A percentile compares a stretch with the other conserved stretches of the same genome.
Evolutionary conservation across 1,139 yeast genomes (phyloP).

Genomic region (Saccharomyces hybrid): DNA sequence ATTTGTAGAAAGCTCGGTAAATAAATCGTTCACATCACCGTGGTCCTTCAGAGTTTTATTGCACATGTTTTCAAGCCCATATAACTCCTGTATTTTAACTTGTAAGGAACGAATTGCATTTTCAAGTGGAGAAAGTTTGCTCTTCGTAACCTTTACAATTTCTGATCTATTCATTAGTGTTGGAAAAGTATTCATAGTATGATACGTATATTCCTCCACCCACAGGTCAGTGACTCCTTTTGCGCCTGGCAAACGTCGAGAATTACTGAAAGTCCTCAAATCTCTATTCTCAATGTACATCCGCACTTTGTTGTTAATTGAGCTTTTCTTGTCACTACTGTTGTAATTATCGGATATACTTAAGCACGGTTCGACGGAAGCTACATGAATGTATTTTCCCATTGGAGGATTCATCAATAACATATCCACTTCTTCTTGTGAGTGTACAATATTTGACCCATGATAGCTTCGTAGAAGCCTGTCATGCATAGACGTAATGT

Average conservation of each 20-base stretch:
- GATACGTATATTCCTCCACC: constrained; percentile 83
- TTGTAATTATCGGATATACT: constrained; percentile 39
- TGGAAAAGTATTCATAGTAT: constrained; percentile 73
- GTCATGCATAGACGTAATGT: constrained; percentile 75
- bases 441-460: constrained; percentile 67
- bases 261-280: constrained; percentile 58
- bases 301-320: constrained; percentile 37
- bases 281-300: constrained; percentile 66
- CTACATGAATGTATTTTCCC: constrained; percentile 69
- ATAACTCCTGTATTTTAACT: constrained; percentile 63
- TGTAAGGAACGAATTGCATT: constrained; percentile 68
- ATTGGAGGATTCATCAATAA: constrained; percentile 46
- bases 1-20: constrained; percentile 67
- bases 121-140: constrained; percentile 73
- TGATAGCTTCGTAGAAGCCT: constrained; percentile 69
- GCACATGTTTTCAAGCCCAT: constrained; percentile 58
- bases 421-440: constrained; percentile 54
- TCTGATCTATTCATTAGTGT: constrained; percentile 82
- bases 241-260: constrained; percentile 69
- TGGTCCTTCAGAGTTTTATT: constrained; percentile 50
- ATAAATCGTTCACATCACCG: constrained; percentile 42
- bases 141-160: constrained; percentile 44
- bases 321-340: constrained; percentile 13
- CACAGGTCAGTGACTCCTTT: constrained; percentile 68
- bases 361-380: constrained; percentile 61